These are phyloP conservation scores for Paxillus ammoniavirescens DNA, from an alignment of 768 basidiomycete genomes.

Conservation along the genomic window DNA sequence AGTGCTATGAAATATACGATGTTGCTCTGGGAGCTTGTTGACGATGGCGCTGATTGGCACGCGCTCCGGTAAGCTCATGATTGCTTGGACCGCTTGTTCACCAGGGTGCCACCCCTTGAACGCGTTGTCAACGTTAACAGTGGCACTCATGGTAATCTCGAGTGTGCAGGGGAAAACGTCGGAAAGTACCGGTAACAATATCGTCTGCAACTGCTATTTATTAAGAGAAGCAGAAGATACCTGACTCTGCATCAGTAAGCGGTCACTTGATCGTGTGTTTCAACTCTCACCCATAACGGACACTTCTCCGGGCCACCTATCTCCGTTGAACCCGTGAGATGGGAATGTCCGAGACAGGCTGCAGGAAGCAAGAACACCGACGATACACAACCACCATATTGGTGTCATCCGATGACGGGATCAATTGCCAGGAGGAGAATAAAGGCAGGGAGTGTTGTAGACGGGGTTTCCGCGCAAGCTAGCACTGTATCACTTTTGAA, in stretches of 20 bases:
- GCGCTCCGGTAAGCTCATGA: slow-evolving; percentile 22
- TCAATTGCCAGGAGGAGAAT: no score
- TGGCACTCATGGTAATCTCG: slow-evolving; percentile 3
- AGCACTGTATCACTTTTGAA: no score
- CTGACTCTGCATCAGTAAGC: neutral
- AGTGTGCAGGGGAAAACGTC: no score
- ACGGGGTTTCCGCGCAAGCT: no score
- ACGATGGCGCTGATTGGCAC: slow-evolving; percentile 24
- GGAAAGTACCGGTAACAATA: neutral
- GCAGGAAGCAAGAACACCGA: neutral
- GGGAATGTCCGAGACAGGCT: neutral
- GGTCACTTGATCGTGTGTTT: neutral
- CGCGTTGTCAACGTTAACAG: slow-evolving; percentile 6
- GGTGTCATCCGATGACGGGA: no score
- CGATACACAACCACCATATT: no score
- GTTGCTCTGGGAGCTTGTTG: slow-evolving; percentile 28
- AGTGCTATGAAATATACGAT: slow-evolving; percentile 31
- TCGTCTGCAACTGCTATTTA: neutral
- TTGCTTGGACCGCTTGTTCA: slow-evolving; percentile 26
- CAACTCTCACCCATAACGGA: neutral
- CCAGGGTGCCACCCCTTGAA: slow-evolving; percentile 45
- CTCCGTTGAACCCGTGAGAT: neutral
- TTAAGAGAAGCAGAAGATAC: neutral
- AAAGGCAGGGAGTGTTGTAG: no score
- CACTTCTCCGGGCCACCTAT: neutral